Evolutionary conservation across 306 rosid species (phyloP), one percentile per base, ranked within the genome.

Genomic region (Malus sylvestris): DNA sequence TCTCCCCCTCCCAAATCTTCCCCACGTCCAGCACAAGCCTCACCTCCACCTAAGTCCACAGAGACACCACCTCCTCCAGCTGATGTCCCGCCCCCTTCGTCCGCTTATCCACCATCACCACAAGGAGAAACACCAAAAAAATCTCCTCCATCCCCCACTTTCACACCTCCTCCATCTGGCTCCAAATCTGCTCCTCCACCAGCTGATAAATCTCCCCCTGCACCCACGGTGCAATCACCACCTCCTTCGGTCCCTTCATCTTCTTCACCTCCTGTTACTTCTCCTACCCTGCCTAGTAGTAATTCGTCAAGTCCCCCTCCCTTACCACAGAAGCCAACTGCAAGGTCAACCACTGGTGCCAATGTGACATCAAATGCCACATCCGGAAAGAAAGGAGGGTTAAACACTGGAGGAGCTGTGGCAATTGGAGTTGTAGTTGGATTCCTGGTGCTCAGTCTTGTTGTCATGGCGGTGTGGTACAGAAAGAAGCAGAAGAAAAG

Each of bases 341-440:
- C 89, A 62, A 81, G 63, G 71, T 29, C 92, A 60, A 87, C 88
- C 71, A 58, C 69, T 45, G 86, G 81, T 49, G 66, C 79, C 77
- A 33, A 74, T 75, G 29, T 35, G 9, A 42, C 81, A 10, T 9
- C 71, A 30, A 78, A 66, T 62, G 65, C 40, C 59, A 2, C 72
- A 7, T 14, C 96, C 81, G 73, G 83, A 35, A 79, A 35, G 67
- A 30, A 85, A 69, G 84, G 86, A 76, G 93, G 92, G 40, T 76
- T 83, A 45, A 79, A 55, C 30, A 74, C 80, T 18, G 91, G 87
- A 79, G 84, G 83, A 72, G 77, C 86, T 76, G 93, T 80, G 71
- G 83, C 93, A 30, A 78, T 92, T 87, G 97, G 85, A n/a, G 16
- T 81, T 60, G 77, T 88, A 65, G 89, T 86, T 85, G 91, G 96